Evolutionary conservation across 371 early-diverging fungal species (phyloP).

Genomic region (Mucor plumbeus): DNA sequence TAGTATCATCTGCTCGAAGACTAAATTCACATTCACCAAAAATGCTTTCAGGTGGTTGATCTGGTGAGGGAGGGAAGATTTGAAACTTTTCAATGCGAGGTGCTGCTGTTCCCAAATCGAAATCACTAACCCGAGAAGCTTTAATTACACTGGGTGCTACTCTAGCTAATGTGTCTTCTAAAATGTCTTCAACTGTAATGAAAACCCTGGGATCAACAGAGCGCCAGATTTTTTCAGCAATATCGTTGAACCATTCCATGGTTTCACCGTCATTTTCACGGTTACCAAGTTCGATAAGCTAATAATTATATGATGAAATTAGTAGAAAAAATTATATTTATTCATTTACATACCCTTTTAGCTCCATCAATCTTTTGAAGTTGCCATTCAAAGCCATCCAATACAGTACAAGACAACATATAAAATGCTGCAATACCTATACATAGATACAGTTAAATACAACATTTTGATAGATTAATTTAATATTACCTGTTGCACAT

Average conservation of each 20-base stretch:
- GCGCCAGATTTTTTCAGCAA: slow-evolving; percentile 41
- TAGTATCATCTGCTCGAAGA: slow-evolving; percentile 29
- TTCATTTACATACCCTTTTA: not conserved
- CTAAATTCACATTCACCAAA: slow-evolving; percentile 40
- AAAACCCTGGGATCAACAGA: slow-evolving; percentile 39
- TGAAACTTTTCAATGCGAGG: slow-evolving; percentile 41
- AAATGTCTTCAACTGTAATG: slow-evolving; percentile 29
- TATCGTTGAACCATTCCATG: slow-evolving; percentile 48
- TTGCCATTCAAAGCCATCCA: slow-evolving; percentile 10
- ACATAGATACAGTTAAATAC: not conserved
- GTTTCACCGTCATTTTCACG: slow-evolving; percentile 25
- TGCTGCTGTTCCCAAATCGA: slow-evolving; percentile 39
- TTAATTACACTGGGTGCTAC: slow-evolving; percentile 36
- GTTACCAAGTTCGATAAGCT: not conserved
- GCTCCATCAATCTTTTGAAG: slow-evolving; percentile 11
- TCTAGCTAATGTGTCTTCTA: slow-evolving; percentile 36
- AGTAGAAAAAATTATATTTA: no score
- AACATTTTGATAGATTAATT: not conserved
- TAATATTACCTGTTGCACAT: not conserved
- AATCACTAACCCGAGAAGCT: slow-evolving; percentile 35
- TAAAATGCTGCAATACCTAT: slow-evolving; percentile 4
- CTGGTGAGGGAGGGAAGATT: slow-evolving; percentile 3
- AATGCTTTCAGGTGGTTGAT: slow-evolving; percentile 6
- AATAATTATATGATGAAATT: not conserved
- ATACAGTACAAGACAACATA: not conserved